Evolutionary conservation across 2,329 filamentous ascomycete species (phyloP).

Genomic region (Fusarium buxicola): DNA sequence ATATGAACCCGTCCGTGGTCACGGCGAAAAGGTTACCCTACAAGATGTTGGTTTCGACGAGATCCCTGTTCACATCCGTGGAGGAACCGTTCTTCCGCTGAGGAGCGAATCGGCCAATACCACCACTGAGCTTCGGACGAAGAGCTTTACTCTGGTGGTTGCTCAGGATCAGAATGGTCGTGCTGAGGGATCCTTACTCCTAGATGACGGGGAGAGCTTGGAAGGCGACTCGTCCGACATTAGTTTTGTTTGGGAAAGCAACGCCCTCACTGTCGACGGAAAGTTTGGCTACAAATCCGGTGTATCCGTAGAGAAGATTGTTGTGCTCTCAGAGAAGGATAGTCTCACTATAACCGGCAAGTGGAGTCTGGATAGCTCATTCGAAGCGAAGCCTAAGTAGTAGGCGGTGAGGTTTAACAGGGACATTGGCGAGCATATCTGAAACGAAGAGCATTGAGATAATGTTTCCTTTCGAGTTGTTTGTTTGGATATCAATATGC

Average conservation of each 20-base stretch:
- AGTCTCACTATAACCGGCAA: background rate
- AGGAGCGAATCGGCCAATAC: constrained; percentile 69
- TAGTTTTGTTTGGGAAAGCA: background rate
- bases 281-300: background rate
- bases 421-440: too few species aligned
- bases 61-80: constrained; percentile 76
- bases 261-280: background rate
- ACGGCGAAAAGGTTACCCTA: constrained; percentile 51
- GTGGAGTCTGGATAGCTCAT: constrained; percentile 1
- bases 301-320: background rate
- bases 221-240: constrained; percentile 6
- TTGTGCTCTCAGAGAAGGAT: background rate
- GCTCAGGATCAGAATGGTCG: constrained; percentile 71
- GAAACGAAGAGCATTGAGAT: too few species aligned
- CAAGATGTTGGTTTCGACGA: constrained; percentile 54
- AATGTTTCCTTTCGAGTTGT: too few species aligned
- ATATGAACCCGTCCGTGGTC: constrained; percentile 55
- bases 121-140: constrained; percentile 70
- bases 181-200: constrained; percentile 75
- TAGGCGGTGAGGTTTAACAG: too few species aligned
- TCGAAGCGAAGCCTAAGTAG: background rate
- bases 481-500: too few species aligned
- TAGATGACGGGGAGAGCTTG: constrained; percentile 76
- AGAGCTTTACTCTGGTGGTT: constrained; percentile 78
- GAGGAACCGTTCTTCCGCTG: constrained; percentile 73